Conservation (phyloP, 2,329 filamentous ascomycete species). For the Colletotrichum tofieldiae region DNA sequence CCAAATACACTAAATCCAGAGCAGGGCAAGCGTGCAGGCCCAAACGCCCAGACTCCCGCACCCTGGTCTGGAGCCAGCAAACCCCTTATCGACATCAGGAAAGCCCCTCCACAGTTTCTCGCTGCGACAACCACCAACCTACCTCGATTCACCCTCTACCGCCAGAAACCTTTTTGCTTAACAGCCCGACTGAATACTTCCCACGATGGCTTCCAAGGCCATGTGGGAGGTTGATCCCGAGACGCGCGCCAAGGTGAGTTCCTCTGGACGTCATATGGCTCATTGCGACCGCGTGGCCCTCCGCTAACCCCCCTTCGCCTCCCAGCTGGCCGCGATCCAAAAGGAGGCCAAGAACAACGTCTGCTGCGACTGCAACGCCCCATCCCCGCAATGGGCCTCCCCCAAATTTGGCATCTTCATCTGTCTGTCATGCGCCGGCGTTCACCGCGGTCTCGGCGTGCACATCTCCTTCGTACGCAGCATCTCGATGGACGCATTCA, state of each 20-base stretch:
- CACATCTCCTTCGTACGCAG: constrained; percentile 99
- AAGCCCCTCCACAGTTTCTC: constrained; percentile 40
- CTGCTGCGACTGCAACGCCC: constrained; percentile 96
- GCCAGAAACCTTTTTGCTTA: constrained; percentile 11
- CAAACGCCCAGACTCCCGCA: constrained; percentile 31
- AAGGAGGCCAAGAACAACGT: constrained; percentile 90
- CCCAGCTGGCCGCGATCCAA: constrained; percentile 89
- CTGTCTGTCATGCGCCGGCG: constrained; percentile 94
- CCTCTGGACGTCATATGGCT: constrained; percentile 16
- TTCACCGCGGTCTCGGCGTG: constrained; percentile 94
- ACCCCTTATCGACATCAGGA: constrained; percentile 39
- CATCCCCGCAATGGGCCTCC: constrained; percentile 97
- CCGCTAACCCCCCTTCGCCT: constrained; percentile 35
- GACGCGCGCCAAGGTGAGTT: constrained; percentile 89
- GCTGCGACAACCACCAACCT: constrained; percentile 34
- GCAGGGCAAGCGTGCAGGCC: constrained; percentile 18
- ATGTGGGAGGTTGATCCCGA: constrained; percentile 99
- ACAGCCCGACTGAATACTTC: constrained; percentile 12
- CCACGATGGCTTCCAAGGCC: constrained; percentile 76
- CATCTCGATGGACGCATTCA: constrained; percentile 99
- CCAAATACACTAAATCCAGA: constrained; percentile 21
- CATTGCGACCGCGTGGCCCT: constrained; percentile 19
- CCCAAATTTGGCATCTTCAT: constrained; percentile 99
- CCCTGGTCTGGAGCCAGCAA: constrained; percentile 32
- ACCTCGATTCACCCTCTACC: constrained; percentile 8